Conservation (phyloP, 441 rosid species). For the Lepidium campestre region DNA sequence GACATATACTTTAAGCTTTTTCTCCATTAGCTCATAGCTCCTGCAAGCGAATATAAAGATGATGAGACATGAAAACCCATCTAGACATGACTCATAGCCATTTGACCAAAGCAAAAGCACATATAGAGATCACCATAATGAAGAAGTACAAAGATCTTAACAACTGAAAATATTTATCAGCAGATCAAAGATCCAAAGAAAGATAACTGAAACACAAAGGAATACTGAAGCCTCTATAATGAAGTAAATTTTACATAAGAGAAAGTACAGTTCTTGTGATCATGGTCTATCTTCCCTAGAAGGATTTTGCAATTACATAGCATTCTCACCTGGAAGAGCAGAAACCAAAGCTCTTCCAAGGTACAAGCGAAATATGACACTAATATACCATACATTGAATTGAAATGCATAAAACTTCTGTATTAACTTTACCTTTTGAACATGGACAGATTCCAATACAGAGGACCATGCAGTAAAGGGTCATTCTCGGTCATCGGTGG, state of each 20-base stretch:
- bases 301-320: not conserved
- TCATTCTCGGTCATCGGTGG: conserved; percentile 44
- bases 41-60: conserved; percentile 30
- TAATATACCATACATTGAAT: not conserved
- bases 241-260: not conserved
- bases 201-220: not conserved
- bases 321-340: not conserved
- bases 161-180: not conserved
- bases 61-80: not conserved
- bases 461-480: conserved; percentile 49
- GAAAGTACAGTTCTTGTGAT: not conserved
- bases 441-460: conserved; percentile 63
- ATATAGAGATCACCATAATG: not conserved
- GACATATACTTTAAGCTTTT: conserved; percentile 62
- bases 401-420: not conserved
- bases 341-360: not conserved
- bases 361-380: not conserved
- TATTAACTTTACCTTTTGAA: conserved; percentile 50
- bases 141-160: not conserved
- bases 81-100: not conserved
- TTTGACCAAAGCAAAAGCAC: not conserved
- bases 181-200: not conserved
- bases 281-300: not conserved
- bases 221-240: not conserved
- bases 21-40: conserved; percentile 93